Evolutionary conservation across 163 green algal genomes (phyloP), one percentile per base, ranked within the genome.

Genomic region (Trebouxiophyceae sp.): DNA sequence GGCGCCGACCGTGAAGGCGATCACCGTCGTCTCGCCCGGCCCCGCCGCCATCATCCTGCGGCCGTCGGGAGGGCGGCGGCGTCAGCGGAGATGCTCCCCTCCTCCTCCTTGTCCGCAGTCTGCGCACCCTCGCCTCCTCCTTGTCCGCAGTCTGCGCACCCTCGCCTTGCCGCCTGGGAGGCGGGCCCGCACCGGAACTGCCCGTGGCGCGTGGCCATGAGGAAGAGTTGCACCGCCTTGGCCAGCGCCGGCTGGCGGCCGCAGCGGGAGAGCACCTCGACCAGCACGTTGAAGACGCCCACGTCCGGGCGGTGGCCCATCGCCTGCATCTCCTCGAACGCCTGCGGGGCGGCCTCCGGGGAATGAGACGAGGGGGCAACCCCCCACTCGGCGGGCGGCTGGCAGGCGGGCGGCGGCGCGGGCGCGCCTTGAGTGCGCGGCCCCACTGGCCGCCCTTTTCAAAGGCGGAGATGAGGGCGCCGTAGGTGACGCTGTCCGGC

Each of bases 401-500:
- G 26, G 60, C 63, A 27, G 63, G 54, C 32, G 54, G 33, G 63
- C 63, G n/a, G n/a, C n/a, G n/a, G n/a, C n/a, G n/a, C n/a, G n/a
- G n/a, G n/a, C 8, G 58, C 47, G 81, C 77, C 73, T 80, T 69
- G 45, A 84, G 81, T 16, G 86, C 88, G 19, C 67, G 70, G n/a
- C 81, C 72, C 89, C 88, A 95, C 74, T 92, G 84, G 19, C 77
- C 77, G 4, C 85, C 85, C 8, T 76, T 73, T 60, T 89, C 80
- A 32, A 79, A 83, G 2, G 86, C 87, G 1, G 74, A 69, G 45
- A 96, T 86, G 29, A 95, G 75, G 22, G 68, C 83, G 2, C 76
- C 75, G 73, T 84, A 94, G 2, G 88, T 92, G 34, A 95, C 86
- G 39, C 68, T 71, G 79, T 96, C 88, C 2, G 89, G 89, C 57